Conservation (phyloP, 768 basidiomycete genomes). For the Imleria badia region DNA sequence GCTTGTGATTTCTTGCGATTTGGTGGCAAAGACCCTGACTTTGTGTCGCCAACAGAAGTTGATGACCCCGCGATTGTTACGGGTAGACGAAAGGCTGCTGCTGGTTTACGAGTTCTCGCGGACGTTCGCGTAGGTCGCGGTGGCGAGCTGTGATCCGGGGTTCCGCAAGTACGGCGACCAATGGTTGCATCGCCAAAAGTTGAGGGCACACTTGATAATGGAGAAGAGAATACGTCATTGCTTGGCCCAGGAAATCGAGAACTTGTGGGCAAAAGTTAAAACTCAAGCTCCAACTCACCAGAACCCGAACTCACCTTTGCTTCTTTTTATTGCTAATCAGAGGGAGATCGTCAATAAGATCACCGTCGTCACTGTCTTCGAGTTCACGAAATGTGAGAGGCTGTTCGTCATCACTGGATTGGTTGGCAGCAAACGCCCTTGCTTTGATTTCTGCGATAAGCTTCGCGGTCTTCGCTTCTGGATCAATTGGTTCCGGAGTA, state of each 20-base stretch:
- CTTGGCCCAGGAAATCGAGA: background rate
- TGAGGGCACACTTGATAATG: constrained; percentile 23
- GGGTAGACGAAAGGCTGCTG: constrained; percentile 10
- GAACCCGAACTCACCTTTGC: constrained; percentile 10
- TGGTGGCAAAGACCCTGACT: background rate
- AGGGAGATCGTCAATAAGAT: constrained; percentile 27
- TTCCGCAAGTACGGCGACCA: background rate
- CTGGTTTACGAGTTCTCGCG: constrained; percentile 19
- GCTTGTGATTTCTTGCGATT: constrained; percentile 23
- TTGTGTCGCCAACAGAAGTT: background rate
- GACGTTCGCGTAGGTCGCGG: constrained; percentile 15
- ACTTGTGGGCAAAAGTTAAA: constrained; percentile 6
- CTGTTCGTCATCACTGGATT: constrained; percentile 45
- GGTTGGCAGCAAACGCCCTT: constrained; percentile 48
- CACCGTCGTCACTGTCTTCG: constrained; percentile 55
- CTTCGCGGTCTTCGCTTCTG: constrained; percentile 47
- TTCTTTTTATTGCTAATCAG: constrained; percentile 1
- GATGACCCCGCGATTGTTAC: constrained; percentile 8
- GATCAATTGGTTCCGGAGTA: constrained; percentile 33
- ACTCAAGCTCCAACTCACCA: background rate
- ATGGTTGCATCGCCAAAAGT: background rate
- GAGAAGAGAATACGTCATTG: constrained; percentile 18
- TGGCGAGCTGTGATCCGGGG: constrained; percentile 1
- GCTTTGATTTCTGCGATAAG: constrained; percentile 67
- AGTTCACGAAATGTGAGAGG: constrained; percentile 41